Percentiles rank a stretch among this genome's conserved stretches.
phyloP scores from a whole-genome alignment of 176 grass and related monocot genomes.

The Oryza meridionalis region DNA sequence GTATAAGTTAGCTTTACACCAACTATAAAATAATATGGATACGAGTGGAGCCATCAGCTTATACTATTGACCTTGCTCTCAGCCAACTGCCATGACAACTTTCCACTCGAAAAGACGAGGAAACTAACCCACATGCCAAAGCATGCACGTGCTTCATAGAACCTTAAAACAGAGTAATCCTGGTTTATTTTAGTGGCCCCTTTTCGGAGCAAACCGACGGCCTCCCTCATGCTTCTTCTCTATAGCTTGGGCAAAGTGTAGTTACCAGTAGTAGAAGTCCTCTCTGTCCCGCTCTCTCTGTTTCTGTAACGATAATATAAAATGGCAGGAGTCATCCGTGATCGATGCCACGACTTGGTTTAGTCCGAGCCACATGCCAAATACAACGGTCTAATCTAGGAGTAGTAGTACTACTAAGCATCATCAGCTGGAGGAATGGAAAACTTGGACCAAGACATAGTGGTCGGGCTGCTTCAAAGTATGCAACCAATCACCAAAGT shows the following conservation, averaged over 20 bases:
- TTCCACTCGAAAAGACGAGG: background rate
- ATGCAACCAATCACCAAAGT: background rate
- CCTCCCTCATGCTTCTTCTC: background rate
- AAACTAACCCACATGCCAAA: background rate
- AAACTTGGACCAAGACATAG: background rate
- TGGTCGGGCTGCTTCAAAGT: background rate
- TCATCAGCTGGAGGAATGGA: background rate
- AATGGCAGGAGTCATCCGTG: background rate
- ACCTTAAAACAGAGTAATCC: background rate
- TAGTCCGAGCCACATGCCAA: background rate
- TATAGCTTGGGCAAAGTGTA: background rate
- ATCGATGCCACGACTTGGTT: background rate
- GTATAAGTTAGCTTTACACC: no score
- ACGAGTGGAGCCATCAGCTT: no score
- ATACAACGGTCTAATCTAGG: background rate
- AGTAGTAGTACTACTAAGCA: no score
- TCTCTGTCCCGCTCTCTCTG: background rate
- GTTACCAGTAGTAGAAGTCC: background rate
- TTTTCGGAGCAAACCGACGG: background rate
- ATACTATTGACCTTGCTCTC: no score
- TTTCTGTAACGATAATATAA: background rate
- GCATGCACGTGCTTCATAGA: slow-evolving; percentile 8
- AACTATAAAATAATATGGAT: no score
- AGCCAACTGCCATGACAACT: background rate
- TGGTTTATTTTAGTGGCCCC: background rate